Conservation (phyloP, 2,329 filamentous ascomycete species). For the Hyphodiscus sp. region DNA sequence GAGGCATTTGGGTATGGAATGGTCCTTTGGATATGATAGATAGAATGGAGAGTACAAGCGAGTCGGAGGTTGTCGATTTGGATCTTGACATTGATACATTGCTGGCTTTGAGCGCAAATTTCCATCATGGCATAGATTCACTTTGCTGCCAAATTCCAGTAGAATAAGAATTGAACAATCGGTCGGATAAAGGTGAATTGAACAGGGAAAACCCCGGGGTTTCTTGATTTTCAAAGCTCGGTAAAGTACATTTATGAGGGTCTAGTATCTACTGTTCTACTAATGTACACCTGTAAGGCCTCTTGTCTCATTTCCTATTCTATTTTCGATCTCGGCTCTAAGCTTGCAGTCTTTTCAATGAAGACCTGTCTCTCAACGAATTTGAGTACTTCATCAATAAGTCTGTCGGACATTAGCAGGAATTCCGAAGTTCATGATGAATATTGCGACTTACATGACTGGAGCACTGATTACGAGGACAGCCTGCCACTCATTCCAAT, state of each 20-base stretch:
- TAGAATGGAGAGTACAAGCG: no score
- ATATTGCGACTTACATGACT: constrained; percentile 66
- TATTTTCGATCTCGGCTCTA: constrained; percentile 26
- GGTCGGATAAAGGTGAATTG: no score
- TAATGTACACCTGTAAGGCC: constrained; percentile 15
- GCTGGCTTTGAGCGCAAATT: no score
- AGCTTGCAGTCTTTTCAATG: constrained; percentile 29
- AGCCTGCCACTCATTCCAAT: constrained; percentile 85
- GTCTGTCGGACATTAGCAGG: constrained; percentile 32
- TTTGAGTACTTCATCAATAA: constrained; percentile 65
- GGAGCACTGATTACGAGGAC: constrained; percentile 83
- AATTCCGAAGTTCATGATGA: neutral
- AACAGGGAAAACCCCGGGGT: neutral
- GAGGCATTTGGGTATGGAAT: no score
- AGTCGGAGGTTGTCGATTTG: no score
- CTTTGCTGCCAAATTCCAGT: no score
- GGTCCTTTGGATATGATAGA: no score
- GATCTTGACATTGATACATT: no score
- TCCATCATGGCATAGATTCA: no score
- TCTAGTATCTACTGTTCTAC: constrained; percentile 25
- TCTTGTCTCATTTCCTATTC: constrained; percentile 17
- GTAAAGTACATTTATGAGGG: constrained; percentile 8
- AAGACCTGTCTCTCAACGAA: constrained; percentile 50
- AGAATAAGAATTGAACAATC: no score
- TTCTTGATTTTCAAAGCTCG: neutral